These are phyloP conservation scores for Alternaria arbusti DNA, from an alignment of 2,329 filamentous ascomycete genomes.

Conservation along the genomic window DNA sequence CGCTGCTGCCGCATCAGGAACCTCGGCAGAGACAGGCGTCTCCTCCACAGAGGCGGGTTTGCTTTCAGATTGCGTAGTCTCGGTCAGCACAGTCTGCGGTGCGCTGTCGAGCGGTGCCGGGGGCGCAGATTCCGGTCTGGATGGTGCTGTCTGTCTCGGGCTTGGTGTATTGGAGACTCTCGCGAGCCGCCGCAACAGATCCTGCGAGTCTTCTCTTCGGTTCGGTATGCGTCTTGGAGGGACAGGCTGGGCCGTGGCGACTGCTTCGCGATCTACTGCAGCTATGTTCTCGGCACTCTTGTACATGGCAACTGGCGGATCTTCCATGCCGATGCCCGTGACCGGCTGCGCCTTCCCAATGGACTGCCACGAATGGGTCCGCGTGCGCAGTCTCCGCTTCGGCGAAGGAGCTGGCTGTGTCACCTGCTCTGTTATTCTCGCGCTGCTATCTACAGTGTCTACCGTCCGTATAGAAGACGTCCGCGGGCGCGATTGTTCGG, in stretches of 20 bases:
- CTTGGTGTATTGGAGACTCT: constrained; percentile 57
- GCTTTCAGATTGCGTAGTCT: not conserved
- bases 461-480: constrained; percentile 19
- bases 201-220: constrained; percentile 53
- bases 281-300: constrained; percentile 43
- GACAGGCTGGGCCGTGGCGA: constrained; percentile 29
- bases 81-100: constrained; percentile 14
- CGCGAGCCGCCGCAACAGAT: constrained; percentile 55
- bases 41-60: constrained; percentile 1
- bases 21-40: not conserved
- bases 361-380: constrained; percentile 39
- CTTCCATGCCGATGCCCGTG: constrained; percentile 32
- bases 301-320: constrained; percentile 44
- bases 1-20: constrained; percentile 1
- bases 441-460: constrained; percentile 1
- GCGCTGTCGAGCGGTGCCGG: constrained; percentile 19
- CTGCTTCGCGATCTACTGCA: constrained; percentile 34
- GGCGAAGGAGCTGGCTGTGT: constrained; percentile 11
- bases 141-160: constrained; percentile 38
- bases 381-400: constrained; percentile 23
- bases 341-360: constrained; percentile 37
- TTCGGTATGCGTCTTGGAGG: constrained; percentile 36
- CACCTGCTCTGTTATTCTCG: constrained; percentile 10
- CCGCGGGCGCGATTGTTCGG: constrained; percentile 28
- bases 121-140: constrained; percentile 32